Conservation (phyloP, 225 moss, liverwort and hornwort genomes). For the Sphagnum tenellum region DNA sequence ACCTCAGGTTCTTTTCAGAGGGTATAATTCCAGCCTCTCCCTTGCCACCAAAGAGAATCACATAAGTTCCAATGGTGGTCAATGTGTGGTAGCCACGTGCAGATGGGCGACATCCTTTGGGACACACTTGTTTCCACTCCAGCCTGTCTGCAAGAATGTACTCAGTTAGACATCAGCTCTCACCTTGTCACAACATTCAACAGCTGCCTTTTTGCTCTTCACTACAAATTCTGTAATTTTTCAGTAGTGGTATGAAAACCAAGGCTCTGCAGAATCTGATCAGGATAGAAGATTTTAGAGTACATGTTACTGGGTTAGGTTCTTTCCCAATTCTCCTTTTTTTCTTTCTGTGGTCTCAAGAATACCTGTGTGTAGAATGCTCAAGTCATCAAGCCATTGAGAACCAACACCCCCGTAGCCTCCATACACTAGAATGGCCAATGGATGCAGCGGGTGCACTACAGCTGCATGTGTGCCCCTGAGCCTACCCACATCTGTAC, state of each 20-base stretch:
- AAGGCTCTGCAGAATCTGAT: no score
- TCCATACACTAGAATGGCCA: conserved; percentile 56
- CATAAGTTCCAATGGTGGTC: conserved; percentile 51
- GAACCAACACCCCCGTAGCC: conserved; percentile 68
- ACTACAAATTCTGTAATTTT: no score
- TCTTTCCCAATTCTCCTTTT: no score
- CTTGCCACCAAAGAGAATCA: conserved; percentile 77
- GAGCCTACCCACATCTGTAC: conserved; percentile 48
- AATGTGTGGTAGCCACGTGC: conserved; percentile 87
- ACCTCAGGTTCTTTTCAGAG: conserved; percentile 29
- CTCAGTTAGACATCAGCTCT: not conserved
- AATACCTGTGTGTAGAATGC: conserved; percentile 55
- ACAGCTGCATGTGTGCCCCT: conserved; percentile 80
- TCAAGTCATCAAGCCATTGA: conserved; percentile 60
- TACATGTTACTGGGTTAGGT: no score
- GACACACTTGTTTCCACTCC: conserved; percentile 49
- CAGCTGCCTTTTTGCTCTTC: no score
- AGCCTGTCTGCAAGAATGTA: conserved; percentile 25
- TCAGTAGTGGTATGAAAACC: no score
- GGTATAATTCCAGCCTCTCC: conserved; percentile 55
- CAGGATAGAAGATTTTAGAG: no score
- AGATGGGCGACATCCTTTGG: conserved; percentile 49
- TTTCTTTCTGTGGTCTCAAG: no score
- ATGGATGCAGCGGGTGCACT: conserved; percentile 51
- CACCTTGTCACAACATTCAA: not conserved